Base-by-base conservation (phyloP, 805 yeast species). In the Middelhovenomyces tepae region DNA sequence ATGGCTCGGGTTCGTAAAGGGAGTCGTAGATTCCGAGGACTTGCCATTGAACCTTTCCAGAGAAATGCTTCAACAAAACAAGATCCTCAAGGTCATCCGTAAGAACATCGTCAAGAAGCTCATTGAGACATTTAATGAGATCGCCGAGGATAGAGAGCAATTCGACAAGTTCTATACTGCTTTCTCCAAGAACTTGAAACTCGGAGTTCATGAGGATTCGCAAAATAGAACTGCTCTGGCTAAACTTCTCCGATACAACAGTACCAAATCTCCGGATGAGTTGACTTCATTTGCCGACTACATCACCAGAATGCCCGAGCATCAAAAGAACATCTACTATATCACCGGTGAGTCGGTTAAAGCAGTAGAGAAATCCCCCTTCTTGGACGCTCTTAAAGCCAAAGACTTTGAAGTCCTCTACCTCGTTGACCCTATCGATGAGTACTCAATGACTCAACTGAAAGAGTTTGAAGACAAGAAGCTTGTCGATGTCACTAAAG, bases 11-110 rank as follows among this genome's bases (percentile, higher is more conserved):
- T 91, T 91, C 66, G 84, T 91, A 56, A 87, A 73, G 71, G 99
- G 99, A 79, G 99, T 91, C 65, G 99, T 91, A 46, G 99, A 91
- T 72, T 85, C 96, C 53, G 97, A 91, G 73, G 99, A 91, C 69
- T 75, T 91, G 67, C 99, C 99, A 67, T 80, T 91, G 68, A 91
- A 91, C 89, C 76, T 91, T 71, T 91, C 98, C 54, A 89, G 99
- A 83, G 99, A 91, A 73, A 82, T 93, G 82, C 77, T 91, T 62
- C 99, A 91, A 73, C 99, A 91, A 73, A 91, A 91, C 85, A 91
- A 91, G 84, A 91, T 91, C 67, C 77, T 91, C 70, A 91, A 91
- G 82, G 98, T 91, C 47, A 91, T 91, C 64, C 86, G 93, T 75
- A 91, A 91, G 89, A 91, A 91, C 78, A 81, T 91, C 59, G 93